A percentile compares a stretch with the other conserved stretches of the same genome.
These are phyloP conservation scores for Firmiana major DNA, from an alignment of 345 rosid genomes.

Conservation along the genomic window DNA sequence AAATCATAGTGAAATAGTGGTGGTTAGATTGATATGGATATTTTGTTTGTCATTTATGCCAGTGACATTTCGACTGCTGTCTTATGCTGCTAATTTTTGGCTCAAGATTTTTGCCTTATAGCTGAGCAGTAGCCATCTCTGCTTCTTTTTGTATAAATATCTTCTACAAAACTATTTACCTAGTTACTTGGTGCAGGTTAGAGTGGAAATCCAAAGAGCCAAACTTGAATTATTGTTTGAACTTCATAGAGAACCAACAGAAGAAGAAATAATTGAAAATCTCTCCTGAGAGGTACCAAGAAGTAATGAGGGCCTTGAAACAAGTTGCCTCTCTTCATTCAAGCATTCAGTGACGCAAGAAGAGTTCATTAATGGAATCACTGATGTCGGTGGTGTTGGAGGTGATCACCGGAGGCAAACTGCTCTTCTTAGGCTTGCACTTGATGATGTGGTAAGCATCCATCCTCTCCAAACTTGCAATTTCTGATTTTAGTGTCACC, in stretches of 20 bases:
- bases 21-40: background rate
- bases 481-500: background rate
- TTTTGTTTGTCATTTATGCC: background rate
- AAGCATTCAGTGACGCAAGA: slow-evolving; percentile 71
- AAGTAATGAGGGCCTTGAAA: slow-evolving; percentile 71
- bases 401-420: slow-evolving; percentile 62
- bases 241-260: slow-evolving; percentile 66
- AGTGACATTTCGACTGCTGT: background rate
- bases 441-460: slow-evolving; percentile 82
- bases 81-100: background rate
- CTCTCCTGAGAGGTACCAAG: slow-evolving; percentile 76
- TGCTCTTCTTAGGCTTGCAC: slow-evolving; percentile 92
- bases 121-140: background rate
- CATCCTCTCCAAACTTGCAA: background rate
- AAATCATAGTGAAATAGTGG: background rate
- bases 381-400: slow-evolving; percentile 70
- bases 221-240: slow-evolving; percentile 63
- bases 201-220: slow-evolving; percentile 67
- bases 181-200: slow-evolving; percentile 48
- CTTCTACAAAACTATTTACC: background rate
- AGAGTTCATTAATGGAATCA: slow-evolving; percentile 71
- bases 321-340: slow-evolving; percentile 73
- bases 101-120: background rate
- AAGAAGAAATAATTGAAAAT: slow-evolving; percentile 64
- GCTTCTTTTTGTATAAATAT: background rate